Base-by-base conservation (phyloP, 768 basidiomycete genomes). In the Galerina sulciceps region DNA sequence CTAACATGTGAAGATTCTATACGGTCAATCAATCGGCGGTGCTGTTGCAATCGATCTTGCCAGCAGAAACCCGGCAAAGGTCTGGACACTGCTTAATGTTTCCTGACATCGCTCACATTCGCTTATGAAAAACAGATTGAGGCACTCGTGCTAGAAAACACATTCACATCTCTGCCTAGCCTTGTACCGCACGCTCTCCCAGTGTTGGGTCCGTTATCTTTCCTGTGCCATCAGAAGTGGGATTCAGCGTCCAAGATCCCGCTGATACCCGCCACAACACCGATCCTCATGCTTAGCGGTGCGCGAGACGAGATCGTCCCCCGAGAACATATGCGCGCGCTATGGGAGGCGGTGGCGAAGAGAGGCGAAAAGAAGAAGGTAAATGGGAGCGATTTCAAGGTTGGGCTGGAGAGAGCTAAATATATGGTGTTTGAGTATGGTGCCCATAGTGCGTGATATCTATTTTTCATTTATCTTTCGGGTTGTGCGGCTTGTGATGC, bases 11-110 rank as follows among this genome's bases (percentile, higher is more conserved):
- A 3, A 90, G 89, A 79, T 93, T 53, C 70, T 94, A 0, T 94
- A 91, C 63, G 91, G 93, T 1, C 90, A 93, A 69, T 91, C 87
- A 10, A 93, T 97, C 40, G 96, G 96, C 14, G 96, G 96, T 34
- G 96, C 95, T 0, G 95, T 98, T 4, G 83, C 91, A 11, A 90
- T 98, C 46, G 90, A 95, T 73, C 87, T 96, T 17, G 91, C 92
- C 0, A 88, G 88, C 60, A 80, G 82, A 26, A 96, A 95, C 69
- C 83, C 89, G 0, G 72, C 82, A 17, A 84, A 88, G 66, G 92
- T 89, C 58, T 31, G 11, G 6, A 10, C 15, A 75, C 71, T 34
- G 20, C 5, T 35, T 13, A 9, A 36, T 42, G 11, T 60, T 40
- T 3, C 13, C n/a, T 20, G 47, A n/a, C 10, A 18, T 37, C 40